Base-by-base conservation (phyloP, 1,139 yeast species). In the Geotrichum restrictum region DNA sequence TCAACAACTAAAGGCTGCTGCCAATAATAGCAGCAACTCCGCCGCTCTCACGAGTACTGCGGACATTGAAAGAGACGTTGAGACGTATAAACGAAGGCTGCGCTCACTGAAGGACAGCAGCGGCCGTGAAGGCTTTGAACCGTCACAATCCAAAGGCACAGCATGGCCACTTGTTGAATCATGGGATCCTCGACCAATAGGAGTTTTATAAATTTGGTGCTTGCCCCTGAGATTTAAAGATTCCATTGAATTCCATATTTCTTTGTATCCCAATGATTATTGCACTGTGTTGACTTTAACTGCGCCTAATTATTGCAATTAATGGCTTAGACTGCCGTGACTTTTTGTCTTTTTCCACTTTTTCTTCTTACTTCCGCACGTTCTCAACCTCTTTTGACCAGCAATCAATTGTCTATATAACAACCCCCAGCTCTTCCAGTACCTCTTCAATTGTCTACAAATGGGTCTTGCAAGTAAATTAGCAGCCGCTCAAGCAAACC, bases 141-240 rank as follows among this genome's bases (percentile, higher is more conserved):
- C 29, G 5, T 24, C 29, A 5, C 29, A 24, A 8, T 24, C 29
- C 5, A 6, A 36, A 18, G 24, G 22, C 27, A 10, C 36, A 6
- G 48, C 45, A 6, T 60, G 62, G 61, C 27, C 41, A 8, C 38
- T 39, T 22, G 60, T 50, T 2, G 55, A 48, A 6, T 47, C 56
- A 38, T 62, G 65, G 65, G 39, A 57, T 16, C 59, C 63, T 3
- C 59, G 64, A 3, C 60, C 64, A 1, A 56, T 62, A 38, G 65
- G 65, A n/a, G 57, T 57, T 14, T 43, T 62, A 37, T 61, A 56
- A 50, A 33, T 5, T 16, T n/a, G n/a, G n/a, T n/a, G n/a, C n/a
- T 31, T 14, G 32, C 32, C 7, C 11, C 10, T 7, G 32, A 29
- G 32, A 29, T 29, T 5, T 31, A 8, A 24, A 24, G 29, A 24